Base-by-base conservation (phyloP, 768 basidiomycete species). In the Dictyophora rubrovolvata region DNA sequence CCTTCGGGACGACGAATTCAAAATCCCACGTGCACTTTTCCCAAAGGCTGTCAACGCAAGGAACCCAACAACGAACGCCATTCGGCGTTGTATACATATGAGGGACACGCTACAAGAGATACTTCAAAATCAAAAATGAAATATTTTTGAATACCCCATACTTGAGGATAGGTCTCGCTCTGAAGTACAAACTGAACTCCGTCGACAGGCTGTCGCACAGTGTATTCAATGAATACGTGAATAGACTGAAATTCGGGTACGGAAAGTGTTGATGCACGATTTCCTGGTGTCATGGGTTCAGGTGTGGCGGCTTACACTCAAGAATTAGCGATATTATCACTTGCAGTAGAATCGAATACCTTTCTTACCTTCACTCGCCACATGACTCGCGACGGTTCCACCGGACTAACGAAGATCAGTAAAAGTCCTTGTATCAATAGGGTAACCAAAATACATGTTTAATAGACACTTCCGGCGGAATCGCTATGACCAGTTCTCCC, bases 11-110 rank as follows among this genome's bases (percentile, higher is more conserved):
- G 54, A 96, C 83, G 69, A 96, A 91, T 70, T 97, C 92, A 59
- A 98, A 87, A 67, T 99, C 96, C 96, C 96, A 99, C 7, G 95
- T 94, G 65, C 90, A 96, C 65, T 91, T 86, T 71, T 96, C 94
- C 90, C 93, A 95, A 20, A 93, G 72, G 65, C 83, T 89, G 70
- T 99, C 96, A 18, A 97, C 72, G 66, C 96, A 99, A 14, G 96
- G 96, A n/a, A 97, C 86, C 96, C 96, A 99, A 65, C 91, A 93
- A 66, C 96, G 79, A n/a, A 95, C 93, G 17, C 91, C 80, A 67
- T 94, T 91, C 6, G 93, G 86, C 4, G 85, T 87, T 2, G 93
- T 92, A 67, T 87, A 98, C 49, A 87, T 86, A 72, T 98, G 96
- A 52, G 95, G 95, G 61, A 93, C 84, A 63, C 90, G 87, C 91